Percentiles rank a stretch among this genome's conserved stretches.
Conservation (phyloP, 805 yeast genomes). For the Candida caryicola region DNA sequence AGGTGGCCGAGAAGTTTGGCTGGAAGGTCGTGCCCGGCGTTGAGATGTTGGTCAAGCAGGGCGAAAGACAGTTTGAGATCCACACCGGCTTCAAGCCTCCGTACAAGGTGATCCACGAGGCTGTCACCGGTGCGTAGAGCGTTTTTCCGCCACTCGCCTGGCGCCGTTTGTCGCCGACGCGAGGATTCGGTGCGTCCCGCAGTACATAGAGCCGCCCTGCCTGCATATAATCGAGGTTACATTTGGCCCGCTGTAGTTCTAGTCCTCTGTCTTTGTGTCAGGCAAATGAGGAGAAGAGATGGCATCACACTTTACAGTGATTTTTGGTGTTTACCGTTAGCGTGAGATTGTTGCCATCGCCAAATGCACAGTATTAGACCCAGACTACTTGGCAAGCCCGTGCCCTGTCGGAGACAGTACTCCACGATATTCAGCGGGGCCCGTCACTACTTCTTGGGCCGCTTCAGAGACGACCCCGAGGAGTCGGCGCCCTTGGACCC, state of each 20-base stretch:
- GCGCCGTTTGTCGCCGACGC: too few species aligned
- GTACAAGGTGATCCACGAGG: conserved; percentile 56
- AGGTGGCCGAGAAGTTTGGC: conserved; percentile 56
- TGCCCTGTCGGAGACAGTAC: neutral
- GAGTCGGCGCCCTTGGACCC: conserved; percentile 31
- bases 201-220: too few species aligned
- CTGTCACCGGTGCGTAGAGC: conserved; percentile 51
- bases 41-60: conserved; percentile 91
- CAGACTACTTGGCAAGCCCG: too few species aligned
- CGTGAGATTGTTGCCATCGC: neutral
- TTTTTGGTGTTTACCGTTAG: neutral
- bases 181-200: too few species aligned
- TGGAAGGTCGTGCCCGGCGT: conserved; percentile 91
- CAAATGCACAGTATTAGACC: neutral
- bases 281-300: neutral
- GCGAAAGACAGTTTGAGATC: conserved; percentile 76
- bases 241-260: too few species aligned
- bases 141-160: too few species aligned
- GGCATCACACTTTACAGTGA: neutral
- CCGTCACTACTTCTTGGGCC: conserved; percentile 21
- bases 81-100: conserved; percentile 74
- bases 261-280: neutral
- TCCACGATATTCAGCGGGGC: conserved; percentile 19
- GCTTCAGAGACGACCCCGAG: conserved; percentile 8
- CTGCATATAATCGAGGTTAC: too few species aligned